These are phyloP conservation scores for Fonsecaea erecta DNA, from an alignment of 2,329 filamentous ascomycete species.

Conservation along the genomic window DNA sequence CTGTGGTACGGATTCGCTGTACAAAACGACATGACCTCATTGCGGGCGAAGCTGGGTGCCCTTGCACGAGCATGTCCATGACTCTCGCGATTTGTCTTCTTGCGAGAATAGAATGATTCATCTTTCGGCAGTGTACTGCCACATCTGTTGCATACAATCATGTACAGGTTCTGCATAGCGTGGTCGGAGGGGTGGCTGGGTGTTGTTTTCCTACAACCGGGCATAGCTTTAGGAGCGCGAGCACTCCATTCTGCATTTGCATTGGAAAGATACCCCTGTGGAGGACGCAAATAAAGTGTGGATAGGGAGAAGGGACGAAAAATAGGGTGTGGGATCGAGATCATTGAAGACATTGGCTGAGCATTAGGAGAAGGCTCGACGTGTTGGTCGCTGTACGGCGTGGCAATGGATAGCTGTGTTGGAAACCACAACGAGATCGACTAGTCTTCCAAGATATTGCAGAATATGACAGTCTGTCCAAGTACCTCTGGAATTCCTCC, in stretches of 20 bases:
- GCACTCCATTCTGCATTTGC: slow-evolving; percentile 32
- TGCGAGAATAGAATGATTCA: slow-evolving; percentile 12
- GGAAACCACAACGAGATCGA: slow-evolving; percentile 17
- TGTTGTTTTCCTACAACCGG: slow-evolving; percentile 12
- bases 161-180: slow-evolving; percentile 34
- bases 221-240: slow-evolving; percentile 24
- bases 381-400: background rate
- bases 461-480: slow-evolving; percentile 2
- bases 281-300: slow-evolving; percentile 26
- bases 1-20: slow-evolving; percentile 20
- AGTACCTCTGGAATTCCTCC: background rate
- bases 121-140: slow-evolving; percentile 17
- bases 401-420: slow-evolving; percentile 20
- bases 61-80: slow-evolving; percentile 11
- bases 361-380: background rate
- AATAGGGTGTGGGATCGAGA: background rate
- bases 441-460: slow-evolving; percentile 1
- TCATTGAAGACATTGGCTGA: background rate
- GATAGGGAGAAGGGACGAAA: slow-evolving; percentile 6
- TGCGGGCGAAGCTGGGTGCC: slow-evolving; percentile 4
- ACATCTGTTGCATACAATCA: slow-evolving; percentile 25
- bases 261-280: slow-evolving; percentile 39
- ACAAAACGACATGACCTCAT: slow-evolving; percentile 21
- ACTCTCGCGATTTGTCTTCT: slow-evolving; percentile 7
- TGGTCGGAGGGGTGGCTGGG: slow-evolving; percentile 19